Percentiles rank a stretch among this genome's conserved stretches.
phyloP scores from a whole-genome alignment of 179 eudicot species.

The Camellia oleifera region DNA sequence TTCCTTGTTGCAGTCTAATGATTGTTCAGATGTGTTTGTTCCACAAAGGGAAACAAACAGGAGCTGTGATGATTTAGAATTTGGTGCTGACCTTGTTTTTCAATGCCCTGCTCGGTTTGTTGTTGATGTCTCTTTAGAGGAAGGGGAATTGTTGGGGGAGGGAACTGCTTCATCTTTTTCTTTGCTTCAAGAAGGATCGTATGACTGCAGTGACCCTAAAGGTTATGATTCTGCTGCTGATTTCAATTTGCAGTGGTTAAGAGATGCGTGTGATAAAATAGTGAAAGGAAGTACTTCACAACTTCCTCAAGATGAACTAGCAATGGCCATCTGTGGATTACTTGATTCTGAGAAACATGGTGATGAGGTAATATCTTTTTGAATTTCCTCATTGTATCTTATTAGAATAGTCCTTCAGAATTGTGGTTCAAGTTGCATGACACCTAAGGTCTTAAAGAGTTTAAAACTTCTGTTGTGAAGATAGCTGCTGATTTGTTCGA shows the following conservation, averaged over 20 bases:
- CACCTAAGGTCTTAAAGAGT: not conserved
- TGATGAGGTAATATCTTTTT: slow-evolving; percentile 66
- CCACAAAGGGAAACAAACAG: slow-evolving; percentile 28
- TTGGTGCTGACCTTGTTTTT: slow-evolving; percentile 75
- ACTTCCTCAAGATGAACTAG: slow-evolving; percentile 89
- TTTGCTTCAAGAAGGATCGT: slow-evolving; percentile 41
- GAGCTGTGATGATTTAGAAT: slow-evolving; percentile 47
- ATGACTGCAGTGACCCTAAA: slow-evolving; percentile 30
- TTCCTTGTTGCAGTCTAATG: slow-evolving; percentile 51
- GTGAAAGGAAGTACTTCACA: slow-evolving; percentile 69
- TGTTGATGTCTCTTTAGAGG: slow-evolving; percentile 59
- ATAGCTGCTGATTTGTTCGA: slow-evolving; percentile 96
- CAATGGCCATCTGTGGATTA: slow-evolving; percentile 83
- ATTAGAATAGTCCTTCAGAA: slow-evolving; percentile 4
- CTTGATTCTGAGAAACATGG: slow-evolving; percentile 95
- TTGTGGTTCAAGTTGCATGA: slow-evolving; percentile 9
- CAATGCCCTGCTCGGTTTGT: slow-evolving; percentile 76
- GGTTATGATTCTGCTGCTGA: slow-evolving; percentile 26
- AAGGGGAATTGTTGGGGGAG: slow-evolving; percentile 45
- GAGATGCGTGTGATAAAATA: slow-evolving; percentile 68
- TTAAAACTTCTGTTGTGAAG: slow-evolving; percentile 36
- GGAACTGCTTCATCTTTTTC: slow-evolving; percentile 45
- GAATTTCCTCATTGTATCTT: not conserved
- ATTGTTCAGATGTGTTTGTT: slow-evolving; percentile 17
- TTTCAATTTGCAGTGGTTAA: slow-evolving; percentile 84